Conservation (phyloP, 257 asterid species). For the Gynochthodes officinalis region DNA sequence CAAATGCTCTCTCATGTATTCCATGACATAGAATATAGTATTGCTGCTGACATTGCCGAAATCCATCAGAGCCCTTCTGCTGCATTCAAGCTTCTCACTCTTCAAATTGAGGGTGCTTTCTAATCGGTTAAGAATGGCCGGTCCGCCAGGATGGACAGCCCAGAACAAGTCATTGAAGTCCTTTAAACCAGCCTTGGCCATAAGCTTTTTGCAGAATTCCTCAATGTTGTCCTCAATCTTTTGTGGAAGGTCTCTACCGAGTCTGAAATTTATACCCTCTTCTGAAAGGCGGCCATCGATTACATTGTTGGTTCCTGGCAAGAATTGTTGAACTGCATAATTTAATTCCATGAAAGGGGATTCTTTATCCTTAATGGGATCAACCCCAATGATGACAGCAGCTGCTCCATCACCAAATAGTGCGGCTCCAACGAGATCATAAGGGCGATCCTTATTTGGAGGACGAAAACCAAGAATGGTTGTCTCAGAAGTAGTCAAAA, state of each 20-base stretch:
- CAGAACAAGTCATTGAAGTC: slow-evolving; percentile 67
- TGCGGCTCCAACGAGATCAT: slow-evolving; percentile 89
- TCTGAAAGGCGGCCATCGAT: slow-evolving; percentile 77
- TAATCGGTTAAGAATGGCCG: slow-evolving; percentile 76
- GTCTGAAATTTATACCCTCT: slow-evolving; percentile 79
- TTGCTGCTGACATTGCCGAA: slow-evolving; percentile 92
- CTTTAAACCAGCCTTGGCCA: slow-evolving; percentile 34
- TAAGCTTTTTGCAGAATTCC: slow-evolving; percentile 60
- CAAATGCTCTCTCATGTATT: slow-evolving; percentile 72
- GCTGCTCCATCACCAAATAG: slow-evolving; percentile 91
- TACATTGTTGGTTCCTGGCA: slow-evolving; percentile 56
- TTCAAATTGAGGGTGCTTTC: slow-evolving; percentile 52
- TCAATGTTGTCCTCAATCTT: slow-evolving; percentile 81
- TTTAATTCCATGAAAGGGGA: slow-evolving; percentile 65
- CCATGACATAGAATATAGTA: slow-evolving; percentile 79
- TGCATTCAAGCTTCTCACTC: slow-evolving; percentile 55
- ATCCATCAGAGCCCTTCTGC: slow-evolving; percentile 85
- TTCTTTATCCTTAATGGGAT: slow-evolving; percentile 50
- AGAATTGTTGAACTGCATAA: slow-evolving; percentile 65
- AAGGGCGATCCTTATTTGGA: slow-evolving; percentile 70
- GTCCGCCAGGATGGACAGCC: slow-evolving; percentile 99
- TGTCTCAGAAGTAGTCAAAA: slow-evolving; percentile 78
- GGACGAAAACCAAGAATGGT: slow-evolving; percentile 88
- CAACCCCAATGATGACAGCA: slow-evolving; percentile 59
- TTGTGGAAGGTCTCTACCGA: slow-evolving; percentile 76